A percentile compares a stretch with the other conserved stretches of the same genome.
Evolutionary conservation across 1,284 basidiomycete species (phyloP).

Genomic region (Malassezia japonica): DNA sequence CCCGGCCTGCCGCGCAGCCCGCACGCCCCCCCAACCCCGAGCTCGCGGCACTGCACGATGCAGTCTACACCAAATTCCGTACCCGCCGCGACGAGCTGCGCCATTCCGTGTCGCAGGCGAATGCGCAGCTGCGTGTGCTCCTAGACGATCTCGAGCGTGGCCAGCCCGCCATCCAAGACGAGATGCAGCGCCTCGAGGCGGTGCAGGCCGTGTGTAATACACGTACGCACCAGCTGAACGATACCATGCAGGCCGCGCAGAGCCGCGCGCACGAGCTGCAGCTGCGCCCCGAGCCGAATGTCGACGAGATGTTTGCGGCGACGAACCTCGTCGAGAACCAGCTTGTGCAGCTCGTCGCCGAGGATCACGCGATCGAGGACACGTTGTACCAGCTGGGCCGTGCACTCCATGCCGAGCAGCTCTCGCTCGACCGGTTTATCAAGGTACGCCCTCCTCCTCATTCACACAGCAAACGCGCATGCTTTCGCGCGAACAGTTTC

Average conservation of each 20-base stretch:
- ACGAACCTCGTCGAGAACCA: slow-evolving; percentile 44
- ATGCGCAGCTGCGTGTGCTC: slow-evolving; percentile 66
- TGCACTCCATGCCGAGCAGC: slow-evolving; percentile 70
- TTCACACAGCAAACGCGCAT: slow-evolving; percentile 31
- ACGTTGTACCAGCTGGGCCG: slow-evolving; percentile 93
- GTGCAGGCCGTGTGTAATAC: slow-evolving; percentile 82
- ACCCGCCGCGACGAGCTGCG: slow-evolving; percentile 62
- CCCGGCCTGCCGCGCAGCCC: slow-evolving; percentile 56
- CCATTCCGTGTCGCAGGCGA: slow-evolving; percentile 60
- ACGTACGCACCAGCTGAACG: slow-evolving; percentile 61
- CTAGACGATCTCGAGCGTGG: slow-evolving; percentile 75
- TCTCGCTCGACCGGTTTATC: slow-evolving; percentile 39
- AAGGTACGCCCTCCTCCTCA: slow-evolving; percentile 22
- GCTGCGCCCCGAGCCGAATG: slow-evolving; percentile 21
- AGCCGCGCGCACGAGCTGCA: slow-evolving; percentile 57
- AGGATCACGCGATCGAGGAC: slow-evolving; percentile 96
- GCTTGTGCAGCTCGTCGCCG: slow-evolving; percentile 86
- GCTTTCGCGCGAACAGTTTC: slow-evolving; percentile 44
- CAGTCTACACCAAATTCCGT: slow-evolving; percentile 65
- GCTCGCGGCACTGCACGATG: slow-evolving; percentile 69
- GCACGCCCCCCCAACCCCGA: slow-evolving; percentile 68
- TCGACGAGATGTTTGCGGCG: slow-evolving; percentile 31
- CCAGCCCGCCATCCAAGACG: slow-evolving; percentile 83
- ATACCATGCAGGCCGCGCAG: slow-evolving; percentile 60
- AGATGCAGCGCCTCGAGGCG: slow-evolving; percentile 85